These are phyloP conservation scores for Oryza glumipatula DNA, from an alignment of 176 grass and related monocot genomes.

Conservation along the genomic window DNA sequence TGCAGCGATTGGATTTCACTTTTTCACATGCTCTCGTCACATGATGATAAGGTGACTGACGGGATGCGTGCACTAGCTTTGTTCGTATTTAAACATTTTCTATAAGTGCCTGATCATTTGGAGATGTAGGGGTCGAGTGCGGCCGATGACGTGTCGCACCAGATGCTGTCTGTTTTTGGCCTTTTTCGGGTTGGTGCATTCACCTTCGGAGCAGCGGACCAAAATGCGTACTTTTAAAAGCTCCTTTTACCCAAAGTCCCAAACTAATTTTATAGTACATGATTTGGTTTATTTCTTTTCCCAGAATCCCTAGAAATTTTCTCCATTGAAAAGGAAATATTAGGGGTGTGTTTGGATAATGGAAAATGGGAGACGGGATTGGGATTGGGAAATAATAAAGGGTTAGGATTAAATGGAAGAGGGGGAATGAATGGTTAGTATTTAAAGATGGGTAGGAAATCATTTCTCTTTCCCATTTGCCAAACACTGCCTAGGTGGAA, in stretches of 20 bases:
- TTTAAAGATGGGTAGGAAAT: no score
- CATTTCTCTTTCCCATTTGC: no score
- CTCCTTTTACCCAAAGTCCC: neutral
- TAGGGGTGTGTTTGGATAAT: no score
- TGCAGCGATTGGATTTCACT: neutral
- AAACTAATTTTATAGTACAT: neutral
- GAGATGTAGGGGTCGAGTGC: neutral
- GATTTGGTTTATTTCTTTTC: neutral
- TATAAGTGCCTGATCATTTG: neutral
- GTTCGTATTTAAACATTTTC: neutral
- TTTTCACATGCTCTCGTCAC: slow-evolving; percentile 14
- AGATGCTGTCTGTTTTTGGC: neutral
- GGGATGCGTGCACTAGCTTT: neutral
- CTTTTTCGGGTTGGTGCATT: neutral
- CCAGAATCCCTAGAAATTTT: neutral
- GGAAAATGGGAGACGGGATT: no score
- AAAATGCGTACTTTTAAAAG: neutral
- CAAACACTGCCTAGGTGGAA: no score
- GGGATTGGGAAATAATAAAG: no score
- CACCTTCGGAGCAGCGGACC: neutral
- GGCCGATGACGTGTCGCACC: neutral
- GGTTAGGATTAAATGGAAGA: no score
- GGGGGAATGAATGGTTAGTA: no score
- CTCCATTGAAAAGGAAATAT: no score
- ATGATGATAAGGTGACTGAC: neutral